These are phyloP conservation scores for Saposhnikovia divaricata DNA, from an alignment of 129 eudicot species.

Conservation along the genomic window DNA sequence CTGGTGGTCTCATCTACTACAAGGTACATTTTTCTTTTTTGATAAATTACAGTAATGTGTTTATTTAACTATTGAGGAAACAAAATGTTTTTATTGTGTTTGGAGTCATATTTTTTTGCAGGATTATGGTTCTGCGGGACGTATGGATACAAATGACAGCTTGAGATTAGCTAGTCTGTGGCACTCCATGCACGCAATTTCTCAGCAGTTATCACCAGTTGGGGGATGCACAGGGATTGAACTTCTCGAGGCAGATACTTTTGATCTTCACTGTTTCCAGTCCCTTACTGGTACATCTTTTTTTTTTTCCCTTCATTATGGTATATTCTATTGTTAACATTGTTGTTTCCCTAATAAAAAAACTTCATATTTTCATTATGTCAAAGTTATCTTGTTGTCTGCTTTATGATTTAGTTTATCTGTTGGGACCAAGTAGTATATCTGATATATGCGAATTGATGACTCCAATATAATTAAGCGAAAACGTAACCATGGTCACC, in stretches of 20 bases:
- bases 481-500: too few species aligned
- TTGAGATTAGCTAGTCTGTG: slow-evolving; percentile 87
- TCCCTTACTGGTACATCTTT: slow-evolving; percentile 73
- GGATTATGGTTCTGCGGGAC: slow-evolving; percentile 94
- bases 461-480: too few species aligned
- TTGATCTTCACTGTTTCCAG: slow-evolving; percentile 95
- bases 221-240: slow-evolving; percentile 74
- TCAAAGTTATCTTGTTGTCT: not conserved
- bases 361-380: not conserved
- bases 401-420: not conserved
- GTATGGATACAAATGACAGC: slow-evolving; percentile 96
- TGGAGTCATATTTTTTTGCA: slow-evolving; percentile 2
- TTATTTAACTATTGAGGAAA: not conserved
- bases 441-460: too few species aligned
- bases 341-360: not conserved
- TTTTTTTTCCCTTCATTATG: not conserved
- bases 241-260: slow-evolving; percentile 86
- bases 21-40: slow-evolving; percentile 37
- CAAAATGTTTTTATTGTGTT: not conserved
- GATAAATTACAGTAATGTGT: too few species aligned
- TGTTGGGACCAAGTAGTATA: too few species aligned
- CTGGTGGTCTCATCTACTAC: slow-evolving; percentile 95
- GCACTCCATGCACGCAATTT: slow-evolving; percentile 99
- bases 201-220: slow-evolving; percentile 90
- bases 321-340: not conserved